Percentiles rank a stretch among this genome's conserved stretches.
phyloP scores from a whole-genome alignment of 306 rosid species.

The Fragaria vesca region DNA sequence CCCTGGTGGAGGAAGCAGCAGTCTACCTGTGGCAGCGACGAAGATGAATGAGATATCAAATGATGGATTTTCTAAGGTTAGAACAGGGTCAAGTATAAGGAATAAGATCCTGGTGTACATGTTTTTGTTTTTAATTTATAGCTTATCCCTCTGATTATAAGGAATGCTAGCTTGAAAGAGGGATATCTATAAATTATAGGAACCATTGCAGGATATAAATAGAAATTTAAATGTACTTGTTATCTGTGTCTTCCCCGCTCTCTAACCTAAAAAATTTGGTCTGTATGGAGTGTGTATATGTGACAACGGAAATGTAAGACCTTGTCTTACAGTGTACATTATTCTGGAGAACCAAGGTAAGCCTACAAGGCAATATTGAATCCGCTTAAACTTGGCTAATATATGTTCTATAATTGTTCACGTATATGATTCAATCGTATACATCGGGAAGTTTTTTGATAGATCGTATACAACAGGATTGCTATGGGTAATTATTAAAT shows the following conservation, averaged over 20 bases:
- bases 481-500: not conserved
- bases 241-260: not conserved
- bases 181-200: not conserved
- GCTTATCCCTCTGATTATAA: constrained; percentile 1
- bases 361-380: not conserved
- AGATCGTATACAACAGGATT: too few species aligned
- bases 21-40: constrained; percentile 16
- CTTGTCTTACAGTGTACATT: not conserved
- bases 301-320: not conserved
- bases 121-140: not conserved
- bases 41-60: not conserved
- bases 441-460: too few species aligned
- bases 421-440: not conserved
- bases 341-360: not conserved
- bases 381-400: not conserved
- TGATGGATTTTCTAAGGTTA: not conserved
- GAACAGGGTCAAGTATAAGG: not conserved
- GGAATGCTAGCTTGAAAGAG: not conserved
- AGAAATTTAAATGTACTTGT: not conserved
- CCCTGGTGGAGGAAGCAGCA: constrained; percentile 54
- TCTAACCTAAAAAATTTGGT: not conserved
- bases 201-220: not conserved
- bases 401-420: not conserved
- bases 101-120: not conserved
- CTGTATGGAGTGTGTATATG: not conserved